Percentiles rank a stretch among this genome's conserved stretches.
Conservation (phyloP, 2,329 filamentous ascomycete genomes). For the Nannizzia gypsea region DNA sequence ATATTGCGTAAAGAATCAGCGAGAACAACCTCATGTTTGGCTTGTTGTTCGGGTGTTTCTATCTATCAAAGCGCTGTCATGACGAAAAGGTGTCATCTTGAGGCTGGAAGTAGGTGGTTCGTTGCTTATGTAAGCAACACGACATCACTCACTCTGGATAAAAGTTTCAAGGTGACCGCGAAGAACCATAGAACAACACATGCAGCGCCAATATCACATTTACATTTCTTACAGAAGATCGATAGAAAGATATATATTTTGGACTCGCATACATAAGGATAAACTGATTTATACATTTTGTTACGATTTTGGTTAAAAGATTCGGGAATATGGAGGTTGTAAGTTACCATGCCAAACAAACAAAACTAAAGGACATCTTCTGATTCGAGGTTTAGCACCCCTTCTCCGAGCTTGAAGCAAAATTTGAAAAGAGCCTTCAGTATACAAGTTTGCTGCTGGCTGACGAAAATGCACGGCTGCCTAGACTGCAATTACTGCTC, state of each 20-base stretch:
- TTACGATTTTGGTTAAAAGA: not conserved
- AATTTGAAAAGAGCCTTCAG: conserved; percentile 3
- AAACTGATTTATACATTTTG: not conserved
- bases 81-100: conserved; percentile 2
- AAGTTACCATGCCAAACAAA: not conserved
- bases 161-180: too few species aligned
- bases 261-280: not conserved
- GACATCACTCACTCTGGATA: not conserved
- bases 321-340: not conserved
- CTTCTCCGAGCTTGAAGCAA: conserved; percentile 3
- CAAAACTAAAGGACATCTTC: not conserved
- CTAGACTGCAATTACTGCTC: conserved; percentile 2
- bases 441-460: not conserved
- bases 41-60: not conserved
- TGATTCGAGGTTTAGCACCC: not conserved
- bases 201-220: not conserved
- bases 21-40: not conserved
- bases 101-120: not conserved
- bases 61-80: not conserved
- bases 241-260: not conserved
- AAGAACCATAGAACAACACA: too few species aligned
- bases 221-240: not conserved
- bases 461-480: conserved; percentile 5
- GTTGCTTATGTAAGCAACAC: not conserved
- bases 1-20: conserved; percentile 2